A percentile compares a stretch with the other conserved stretches of the same genome.
Evolutionary conservation across 1,284 basidiomycete genomes (phyloP).

Genomic region (Austroboletus olivaceoglutinosus): DNA sequence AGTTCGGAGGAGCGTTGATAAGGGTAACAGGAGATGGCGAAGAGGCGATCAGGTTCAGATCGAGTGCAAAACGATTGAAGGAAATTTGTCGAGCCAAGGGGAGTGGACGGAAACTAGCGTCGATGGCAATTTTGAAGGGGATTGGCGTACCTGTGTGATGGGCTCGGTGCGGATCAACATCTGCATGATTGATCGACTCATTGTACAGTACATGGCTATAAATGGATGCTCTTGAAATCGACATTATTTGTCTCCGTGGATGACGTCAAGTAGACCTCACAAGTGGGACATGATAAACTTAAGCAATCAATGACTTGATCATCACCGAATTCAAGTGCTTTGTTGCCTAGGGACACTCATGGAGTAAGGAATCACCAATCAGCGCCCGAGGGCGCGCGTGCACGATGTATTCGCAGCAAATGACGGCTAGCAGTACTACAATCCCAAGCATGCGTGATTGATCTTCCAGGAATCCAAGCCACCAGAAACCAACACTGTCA

Average conservation of each 20-base stretch:
- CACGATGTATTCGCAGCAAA: slow-evolving; percentile 19
- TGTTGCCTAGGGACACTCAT: too few relatives aligned
- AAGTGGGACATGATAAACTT: too few relatives aligned
- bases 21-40: slow-evolving; percentile 2
- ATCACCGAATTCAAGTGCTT: too few relatives aligned
- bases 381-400: background rate
- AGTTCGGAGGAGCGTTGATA: slow-evolving; percentile 11
- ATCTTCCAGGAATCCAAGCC: slow-evolving; percentile 1
- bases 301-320: too few relatives aligned
- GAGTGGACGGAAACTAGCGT: slow-evolving; percentile 4
- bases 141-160: too few relatives aligned
- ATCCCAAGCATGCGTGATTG: slow-evolving; percentile 9
- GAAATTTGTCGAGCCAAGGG: slow-evolving; percentile 10
- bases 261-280: too few relatives aligned
- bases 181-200: too few relatives aligned
- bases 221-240: too few relatives aligned
- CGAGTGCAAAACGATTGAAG: slow-evolving; percentile 6
- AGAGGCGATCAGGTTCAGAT: slow-evolving; percentile 8
- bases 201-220: too few relatives aligned
- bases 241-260: too few relatives aligned
- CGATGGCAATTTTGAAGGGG: slow-evolving; percentile 2
- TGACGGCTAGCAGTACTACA: slow-evolving; percentile 13
- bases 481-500: slow-evolving; percentile 5
- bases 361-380: background rate
- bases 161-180: too few relatives aligned